Percentiles rank a stretch among this genome's conserved stretches.
These are phyloP conservation scores for Trametes pubescens DNA, from an alignment of 1,284 basidiomycete genomes.

Conservation along the genomic window DNA sequence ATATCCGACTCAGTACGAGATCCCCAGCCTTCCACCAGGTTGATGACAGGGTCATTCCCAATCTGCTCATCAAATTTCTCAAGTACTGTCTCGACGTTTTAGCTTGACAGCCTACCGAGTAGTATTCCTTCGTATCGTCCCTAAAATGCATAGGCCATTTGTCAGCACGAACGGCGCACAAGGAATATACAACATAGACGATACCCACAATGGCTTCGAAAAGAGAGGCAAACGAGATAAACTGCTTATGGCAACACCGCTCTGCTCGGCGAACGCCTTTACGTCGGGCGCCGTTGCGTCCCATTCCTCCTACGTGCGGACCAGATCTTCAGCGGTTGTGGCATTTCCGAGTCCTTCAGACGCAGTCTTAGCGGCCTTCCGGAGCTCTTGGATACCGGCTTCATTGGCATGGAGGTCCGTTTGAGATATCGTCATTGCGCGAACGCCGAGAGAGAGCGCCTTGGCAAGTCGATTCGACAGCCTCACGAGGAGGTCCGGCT, in stretches of 20 bases:
- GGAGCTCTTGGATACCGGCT: not conserved
- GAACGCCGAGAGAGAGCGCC: conserved; percentile 10
- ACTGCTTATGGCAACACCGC: not conserved
- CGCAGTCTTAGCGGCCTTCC: not conserved
- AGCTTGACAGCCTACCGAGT: conserved; percentile 1
- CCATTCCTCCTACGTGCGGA: conserved; percentile 4
- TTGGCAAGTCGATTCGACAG: conserved; percentile 29
- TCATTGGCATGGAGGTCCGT: not conserved
- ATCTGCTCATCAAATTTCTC: conserved; percentile 13
- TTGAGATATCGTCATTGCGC: not conserved
- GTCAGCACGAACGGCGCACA: not conserved
- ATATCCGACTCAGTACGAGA: not conserved
- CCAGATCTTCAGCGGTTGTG: not conserved
- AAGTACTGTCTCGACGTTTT: not conserved
- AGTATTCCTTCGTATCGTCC: conserved; percentile 17
- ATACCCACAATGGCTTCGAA: conserved; percentile 6
- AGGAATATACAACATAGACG: not conserved
- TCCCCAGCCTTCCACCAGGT: conserved; percentile 27
- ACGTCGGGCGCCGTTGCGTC: not conserved
- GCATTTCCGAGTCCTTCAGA: not conserved
- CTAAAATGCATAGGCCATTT: not conserved
- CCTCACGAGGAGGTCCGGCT: not conserved
- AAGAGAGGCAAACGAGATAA: conserved; percentile 6
- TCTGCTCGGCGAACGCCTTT: not conserved
- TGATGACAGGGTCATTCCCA: conserved; percentile 29